Base-by-base conservation (phyloP, 2,329 filamentous ascomycete species). In the Aspergillus phoenicis region DNA sequence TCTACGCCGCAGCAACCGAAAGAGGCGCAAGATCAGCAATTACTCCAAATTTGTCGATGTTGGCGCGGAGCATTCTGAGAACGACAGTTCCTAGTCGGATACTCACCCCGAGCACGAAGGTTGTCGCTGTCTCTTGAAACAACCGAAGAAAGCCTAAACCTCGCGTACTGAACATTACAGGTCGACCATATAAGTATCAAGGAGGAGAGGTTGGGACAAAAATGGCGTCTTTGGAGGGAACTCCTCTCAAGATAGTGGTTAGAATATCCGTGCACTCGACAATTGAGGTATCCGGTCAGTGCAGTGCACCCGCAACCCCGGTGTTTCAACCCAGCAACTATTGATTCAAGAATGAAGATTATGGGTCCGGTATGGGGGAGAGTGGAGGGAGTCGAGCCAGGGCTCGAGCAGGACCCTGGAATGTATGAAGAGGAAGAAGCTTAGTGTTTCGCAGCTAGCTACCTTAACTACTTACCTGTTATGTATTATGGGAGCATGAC, bases 1-100 rank as follows among this genome's bases (percentile, higher is more conserved):
- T n/a, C 56, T 61, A 22, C 64, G 65, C 22, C 64, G 66, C 17
- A 70, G 67, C 48, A 56, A 53, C 17, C 61, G 65, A 33, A 73
- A 71, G 61, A 67, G 63, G 38, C 70, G 71, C 56, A 75, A 73
- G 57, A 69, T 73, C 30, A 75, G 73, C 66, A 73, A 73, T 49
- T 71, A 68, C 48, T 61, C 61, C n/a, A 64, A 68, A 36, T 66
- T 71, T 17, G 67, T 75, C 56, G 71, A 74, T 59, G 64, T 75
- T 55, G 70, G 71, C 17, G 64, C 62, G 2, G 61, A 64, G 13
- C 66, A 66, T 17, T 70, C 65, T 17, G 66, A 63, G 39, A 61
- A 68, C 38, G 67, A 70, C 38, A 64, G 57, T 13, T 33, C 43
- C 15, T 58, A 52, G 6, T 36, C 33, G 11, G 11, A 36, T 13